phyloP scores from a whole-genome alignment of 768 basidiomycete genomes.

The Multifurca ochricompacta region DNA sequence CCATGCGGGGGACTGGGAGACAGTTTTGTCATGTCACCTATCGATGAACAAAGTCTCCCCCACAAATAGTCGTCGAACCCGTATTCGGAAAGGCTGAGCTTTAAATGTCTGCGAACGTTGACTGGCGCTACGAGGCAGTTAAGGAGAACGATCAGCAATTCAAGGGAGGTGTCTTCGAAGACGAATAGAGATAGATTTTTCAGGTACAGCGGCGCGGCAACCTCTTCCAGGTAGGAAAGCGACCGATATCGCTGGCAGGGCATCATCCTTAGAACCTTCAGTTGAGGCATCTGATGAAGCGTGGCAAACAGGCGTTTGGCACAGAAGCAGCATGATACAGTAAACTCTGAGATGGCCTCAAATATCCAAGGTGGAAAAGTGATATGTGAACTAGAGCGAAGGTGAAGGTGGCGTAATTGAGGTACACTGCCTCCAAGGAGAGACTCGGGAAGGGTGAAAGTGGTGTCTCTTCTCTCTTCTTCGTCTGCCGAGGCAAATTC shows the following conservation, averaged over 20 bases:
- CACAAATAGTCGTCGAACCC: neutral
- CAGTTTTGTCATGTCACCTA: constrained; percentile 10
- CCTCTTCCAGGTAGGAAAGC: neutral
- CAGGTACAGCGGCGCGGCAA: neutral
- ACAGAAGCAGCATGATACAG: neutral
- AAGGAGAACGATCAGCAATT: neutral
- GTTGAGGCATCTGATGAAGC: constrained; percentile 4
- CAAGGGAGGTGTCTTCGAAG: neutral
- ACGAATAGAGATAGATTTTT: neutral
- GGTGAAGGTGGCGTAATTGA: neutral
- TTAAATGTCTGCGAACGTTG: constrained; percentile 1
- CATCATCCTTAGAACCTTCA: neutral
- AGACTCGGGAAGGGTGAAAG: neutral
- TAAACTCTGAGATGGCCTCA: neutral
- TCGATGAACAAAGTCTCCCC: neutral
- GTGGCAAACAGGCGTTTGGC: neutral
- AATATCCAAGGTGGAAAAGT: neutral
- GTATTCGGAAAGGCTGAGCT: neutral
- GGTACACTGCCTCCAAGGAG: neutral
- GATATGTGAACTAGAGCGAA: neutral
- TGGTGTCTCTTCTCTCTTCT: neutral
- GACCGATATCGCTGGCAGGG: neutral
- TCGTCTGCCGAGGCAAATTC: neutral
- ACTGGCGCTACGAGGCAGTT: neutral
- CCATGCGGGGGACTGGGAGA: neutral